phyloP scores from a whole-genome alignment of 2,329 filamentous ascomycete genomes.

The Microsporum canis region DNA sequence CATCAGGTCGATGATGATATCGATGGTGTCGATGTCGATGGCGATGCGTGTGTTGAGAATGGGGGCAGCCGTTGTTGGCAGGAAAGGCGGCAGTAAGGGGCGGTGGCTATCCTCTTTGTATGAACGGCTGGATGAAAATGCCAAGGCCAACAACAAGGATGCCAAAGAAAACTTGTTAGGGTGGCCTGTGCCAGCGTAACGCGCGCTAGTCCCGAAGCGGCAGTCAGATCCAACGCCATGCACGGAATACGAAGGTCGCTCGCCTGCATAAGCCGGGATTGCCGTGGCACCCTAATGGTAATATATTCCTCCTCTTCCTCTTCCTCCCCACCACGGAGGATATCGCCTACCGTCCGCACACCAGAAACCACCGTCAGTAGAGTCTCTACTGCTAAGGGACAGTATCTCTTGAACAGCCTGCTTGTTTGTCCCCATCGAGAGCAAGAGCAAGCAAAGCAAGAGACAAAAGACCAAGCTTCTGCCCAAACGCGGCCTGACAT shows the following conservation, averaged over 20 bases:
- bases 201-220: conserved; percentile 3
- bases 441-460: not conserved
- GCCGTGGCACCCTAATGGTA: not conserved
- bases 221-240: conserved; percentile 6
- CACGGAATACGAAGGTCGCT: not conserved
- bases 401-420: not conserved
- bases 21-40: not conserved
- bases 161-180: not conserved
- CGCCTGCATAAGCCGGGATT: not conserved
- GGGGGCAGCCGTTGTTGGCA: no score
- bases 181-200: conserved; percentile 2
- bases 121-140: not conserved
- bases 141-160: not conserved
- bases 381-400: not conserved
- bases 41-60: not conserved
- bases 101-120: not conserved
- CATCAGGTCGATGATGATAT: not conserved
- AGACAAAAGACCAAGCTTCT: not conserved
- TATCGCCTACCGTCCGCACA: not conserved
- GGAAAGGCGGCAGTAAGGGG: not conserved
- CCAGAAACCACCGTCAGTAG: not conserved
- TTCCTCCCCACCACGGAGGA: not conserved
- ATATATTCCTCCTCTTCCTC: not conserved
- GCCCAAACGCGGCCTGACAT: not conserved
- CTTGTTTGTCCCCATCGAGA: not conserved